Evolutionary conservation across 2,329 filamentous ascomycete genomes (phyloP).

Genomic region (Colletotrichum eremochloae): DNA sequence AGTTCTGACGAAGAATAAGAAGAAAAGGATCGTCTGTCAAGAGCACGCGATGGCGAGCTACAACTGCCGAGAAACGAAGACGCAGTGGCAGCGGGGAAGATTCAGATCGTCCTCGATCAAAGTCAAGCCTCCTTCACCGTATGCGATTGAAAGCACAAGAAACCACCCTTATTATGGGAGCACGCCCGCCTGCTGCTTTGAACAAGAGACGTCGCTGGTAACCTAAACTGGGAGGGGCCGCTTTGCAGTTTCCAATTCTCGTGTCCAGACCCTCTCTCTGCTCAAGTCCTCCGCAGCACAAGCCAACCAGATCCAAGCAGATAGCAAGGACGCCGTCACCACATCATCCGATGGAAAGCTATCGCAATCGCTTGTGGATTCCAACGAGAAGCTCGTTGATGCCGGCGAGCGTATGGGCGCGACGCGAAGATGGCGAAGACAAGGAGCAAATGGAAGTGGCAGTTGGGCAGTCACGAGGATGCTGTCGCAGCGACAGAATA

Average conservation of each 20-base stretch:
- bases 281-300: slow-evolving; percentile 37
- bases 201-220: slow-evolving; percentile 35
- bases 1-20: not conserved
- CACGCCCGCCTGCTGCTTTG: slow-evolving; percentile 23
- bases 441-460: slow-evolving; percentile 20
- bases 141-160: slow-evolving; percentile 37
- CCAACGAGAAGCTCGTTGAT: slow-evolving; percentile 22
- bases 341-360: slow-evolving; percentile 37
- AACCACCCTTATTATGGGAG: slow-evolving; percentile 42
- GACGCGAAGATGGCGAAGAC: slow-evolving; percentile 29
- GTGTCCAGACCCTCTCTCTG: slow-evolving; percentile 37
- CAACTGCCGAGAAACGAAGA: slow-evolving; percentile 23
- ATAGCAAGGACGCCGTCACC: slow-evolving; percentile 29
- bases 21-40: slow-evolving; percentile 33
- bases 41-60: slow-evolving; percentile 38
- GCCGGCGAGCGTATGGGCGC: slow-evolving; percentile 19
- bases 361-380: slow-evolving; percentile 30
- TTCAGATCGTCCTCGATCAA: slow-evolving; percentile 24
- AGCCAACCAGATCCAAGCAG: slow-evolving; percentile 42
- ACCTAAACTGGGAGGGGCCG: slow-evolving; percentile 39
- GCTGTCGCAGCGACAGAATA: slow-evolving; percentile 9
- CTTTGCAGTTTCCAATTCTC: slow-evolving; percentile 40
- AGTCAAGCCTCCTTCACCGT: slow-evolving; percentile 32
- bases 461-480: slow-evolving; percentile 31
- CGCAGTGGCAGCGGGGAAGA: slow-evolving; percentile 25